phyloP scores from a whole-genome alignment of 2,329 filamentous ascomycete genomes.

The Calonectria pauciramosa region DNA sequence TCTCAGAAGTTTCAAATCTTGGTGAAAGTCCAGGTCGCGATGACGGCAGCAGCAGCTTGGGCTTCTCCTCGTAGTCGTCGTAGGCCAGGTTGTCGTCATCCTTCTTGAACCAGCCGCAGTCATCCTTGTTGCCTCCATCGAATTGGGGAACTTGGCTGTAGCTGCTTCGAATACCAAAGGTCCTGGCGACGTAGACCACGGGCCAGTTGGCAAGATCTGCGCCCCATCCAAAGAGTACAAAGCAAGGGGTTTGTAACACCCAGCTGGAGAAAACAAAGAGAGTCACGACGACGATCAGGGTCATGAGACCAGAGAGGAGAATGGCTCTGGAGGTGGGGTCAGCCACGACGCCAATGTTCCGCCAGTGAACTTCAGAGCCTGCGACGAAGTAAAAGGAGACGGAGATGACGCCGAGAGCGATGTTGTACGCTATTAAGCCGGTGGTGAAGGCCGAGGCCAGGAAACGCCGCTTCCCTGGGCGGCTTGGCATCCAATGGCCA shows the following conservation, averaged over 20 bases:
- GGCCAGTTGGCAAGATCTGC: constrained; percentile 49
- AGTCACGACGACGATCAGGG: constrained; percentile 39
- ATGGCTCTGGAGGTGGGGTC: constrained; percentile 50
- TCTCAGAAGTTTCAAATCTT: neutral
- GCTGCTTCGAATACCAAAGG: constrained; percentile 16
- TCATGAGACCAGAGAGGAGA: constrained; percentile 51
- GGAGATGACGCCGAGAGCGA: constrained; percentile 41
- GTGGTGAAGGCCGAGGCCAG: constrained; percentile 32
- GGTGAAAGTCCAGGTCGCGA: neutral
- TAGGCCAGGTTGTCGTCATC: constrained; percentile 16
- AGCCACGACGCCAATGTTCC: constrained; percentile 50
- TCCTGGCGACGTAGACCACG: constrained; percentile 28
- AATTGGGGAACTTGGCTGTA: constrained; percentile 28
- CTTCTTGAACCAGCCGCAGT: constrained; percentile 11
- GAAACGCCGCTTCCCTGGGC: constrained; percentile 28
- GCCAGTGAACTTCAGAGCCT: constrained; percentile 53
- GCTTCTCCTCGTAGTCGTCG: constrained; percentile 34
- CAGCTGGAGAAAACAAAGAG: constrained; percentile 38
- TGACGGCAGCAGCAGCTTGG: neutral
- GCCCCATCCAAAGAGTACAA: constrained; percentile 44
- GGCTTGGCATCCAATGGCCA: constrained; percentile 41
- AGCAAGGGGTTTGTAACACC: constrained; percentile 46
- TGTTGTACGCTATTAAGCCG: constrained; percentile 38
- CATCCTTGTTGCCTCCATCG: constrained; percentile 20
- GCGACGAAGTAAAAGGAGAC: constrained; percentile 51